Evolutionary conservation across 2,329 filamentous ascomycete genomes (phyloP), one percentile per base, ranked within the genome.

Genomic region (Tothia fuscella): DNA sequence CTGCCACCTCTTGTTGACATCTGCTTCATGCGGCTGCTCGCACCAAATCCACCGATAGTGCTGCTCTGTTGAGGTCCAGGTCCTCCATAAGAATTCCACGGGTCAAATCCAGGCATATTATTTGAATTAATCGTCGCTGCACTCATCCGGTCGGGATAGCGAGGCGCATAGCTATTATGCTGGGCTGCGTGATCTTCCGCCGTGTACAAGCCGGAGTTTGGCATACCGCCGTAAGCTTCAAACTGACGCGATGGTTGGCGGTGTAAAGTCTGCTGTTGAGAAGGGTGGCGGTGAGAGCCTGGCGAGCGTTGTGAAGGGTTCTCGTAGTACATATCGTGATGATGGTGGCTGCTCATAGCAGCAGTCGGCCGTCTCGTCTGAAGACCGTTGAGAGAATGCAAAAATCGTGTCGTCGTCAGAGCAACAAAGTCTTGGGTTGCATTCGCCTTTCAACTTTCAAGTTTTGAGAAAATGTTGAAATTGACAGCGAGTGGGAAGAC

Each of bases 181-280:
- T 56, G 52, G 37, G 69, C 62, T 53, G 70, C 68, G 50, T 73
- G 70, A 51, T 81, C 76, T 41, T 91, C 84, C 39, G 74, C 70
- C 13, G 71, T 68, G 61, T 89, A 93, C 40, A 88, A 68, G 45
- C 75, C 76, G 5, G 32, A 35, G 38, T 68, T 65, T 17, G 77
- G 72, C 56, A 85, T 72, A 43, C 78, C 76, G 46, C 72, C 75
- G 56, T 82, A 80, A 46, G 71, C 70, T 51, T 93, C 86, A 57
- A 88, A 84, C 51, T 82, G 82, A 52, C 85, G 76, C 51, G 86
- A 88, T 32, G 77, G 68, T 57, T 82, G 79, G 51, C 82, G 76
- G 55, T 81, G 76, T 44, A 82, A 66, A 45, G 71, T 68, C n/a
- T n/a, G n/a, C n/a, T n/a, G n/a, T 56, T 41, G 25, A 14, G 67